Evolutionary conservation across 1,284 basidiomycete genomes (phyloP), one percentile per base, ranked within the genome.

Genomic region (Mycena citricolor): DNA sequence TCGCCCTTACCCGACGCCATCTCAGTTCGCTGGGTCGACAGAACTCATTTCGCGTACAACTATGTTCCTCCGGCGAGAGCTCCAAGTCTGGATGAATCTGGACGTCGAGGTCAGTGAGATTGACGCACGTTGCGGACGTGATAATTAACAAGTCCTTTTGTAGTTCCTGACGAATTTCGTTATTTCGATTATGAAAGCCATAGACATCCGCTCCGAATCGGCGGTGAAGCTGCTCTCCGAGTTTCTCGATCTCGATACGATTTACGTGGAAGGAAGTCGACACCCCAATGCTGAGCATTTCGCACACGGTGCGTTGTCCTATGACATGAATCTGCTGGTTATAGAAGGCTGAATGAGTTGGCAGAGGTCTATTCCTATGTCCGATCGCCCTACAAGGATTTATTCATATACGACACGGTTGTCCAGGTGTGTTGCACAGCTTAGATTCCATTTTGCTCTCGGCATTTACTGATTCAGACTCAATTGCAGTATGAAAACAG

Each of bases 131-230:
- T 35, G 33, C 12, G 35, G 4, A 25, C 29, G n/a, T 57, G 35
- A 55, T 37, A 32, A 12, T 17, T 42, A 16, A 46, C 24, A 25
- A 42, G 31, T 16, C 35, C 20, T 20, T 10, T 32, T 45, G 30
- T 47, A 85, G 81, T 86, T 86, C 61, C 69, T 87, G 51, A 86
- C 83, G 10, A 86, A 81, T 1, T 90, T 93, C 65, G 86, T 83
- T 16, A 69, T 93, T 43, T 88, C 87, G 2, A 70, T 94, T 53
- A 87, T 94, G 79, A 88, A 90, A 63, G 76, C 86, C 1, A 80
- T 94, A 44, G 91, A 94, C 64, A 86, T 94, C 46, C 86, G 91
- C 32, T 87, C 90, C 8, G 88, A 94, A 62, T 80, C 84, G 17
- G 86, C 90, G 23, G 74, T 94, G 32, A 84, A 87, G 55, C 66